These are phyloP conservation scores for Candida ficus DNA, from an alignment of 805 yeast species.

Conservation along the genomic window DNA sequence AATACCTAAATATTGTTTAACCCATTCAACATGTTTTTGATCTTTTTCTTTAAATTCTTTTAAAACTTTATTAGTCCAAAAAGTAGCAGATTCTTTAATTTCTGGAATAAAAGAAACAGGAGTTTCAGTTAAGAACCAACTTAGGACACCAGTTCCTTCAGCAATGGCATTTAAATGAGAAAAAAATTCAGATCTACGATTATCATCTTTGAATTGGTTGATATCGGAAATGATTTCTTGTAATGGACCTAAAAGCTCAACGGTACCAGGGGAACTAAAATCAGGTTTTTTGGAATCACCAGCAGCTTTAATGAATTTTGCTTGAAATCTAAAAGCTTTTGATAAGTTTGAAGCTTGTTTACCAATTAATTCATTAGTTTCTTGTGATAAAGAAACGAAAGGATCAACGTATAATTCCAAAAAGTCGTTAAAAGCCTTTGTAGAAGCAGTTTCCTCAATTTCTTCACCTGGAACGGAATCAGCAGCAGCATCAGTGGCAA, in stretches of 20 bases:
- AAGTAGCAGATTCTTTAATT: conserved; percentile 85
- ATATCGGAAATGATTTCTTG: conserved; percentile 55
- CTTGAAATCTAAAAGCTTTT: conserved; percentile 53
- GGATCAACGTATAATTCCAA: conserved; percentile 52
- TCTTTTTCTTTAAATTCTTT: conserved; percentile 78
- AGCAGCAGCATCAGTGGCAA: background rate
- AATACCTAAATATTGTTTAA: conserved; percentile 51
- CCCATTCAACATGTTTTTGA: conserved; percentile 76
- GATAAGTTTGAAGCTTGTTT: conserved; percentile 47
- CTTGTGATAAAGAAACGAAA: conserved; percentile 46
- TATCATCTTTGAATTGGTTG: conserved; percentile 63
- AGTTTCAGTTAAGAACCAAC: conserved; percentile 79
- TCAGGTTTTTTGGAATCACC: conserved; percentile 62
- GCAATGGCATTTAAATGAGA: conserved; percentile 78
- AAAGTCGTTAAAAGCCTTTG: conserved; percentile 50
- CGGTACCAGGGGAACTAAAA: conserved; percentile 45
- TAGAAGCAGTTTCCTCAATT: conserved; percentile 30
- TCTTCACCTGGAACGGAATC: conserved; percentile 10
- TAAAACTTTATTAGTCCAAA: conserved; percentile 88
- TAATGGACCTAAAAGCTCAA: conserved; percentile 61
- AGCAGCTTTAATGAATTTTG: conserved; percentile 55
- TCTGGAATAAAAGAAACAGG: conserved; percentile 78
- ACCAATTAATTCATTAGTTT: conserved; percentile 52
- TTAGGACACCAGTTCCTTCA: conserved; percentile 86
- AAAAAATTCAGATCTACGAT: conserved; percentile 59